A percentile compares a stretch with the other conserved stretches of the same genome.
These are phyloP conservation scores for Bipolaris victoriae DNA, from an alignment of 2,329 filamentous ascomycete species.

Conservation along the genomic window DNA sequence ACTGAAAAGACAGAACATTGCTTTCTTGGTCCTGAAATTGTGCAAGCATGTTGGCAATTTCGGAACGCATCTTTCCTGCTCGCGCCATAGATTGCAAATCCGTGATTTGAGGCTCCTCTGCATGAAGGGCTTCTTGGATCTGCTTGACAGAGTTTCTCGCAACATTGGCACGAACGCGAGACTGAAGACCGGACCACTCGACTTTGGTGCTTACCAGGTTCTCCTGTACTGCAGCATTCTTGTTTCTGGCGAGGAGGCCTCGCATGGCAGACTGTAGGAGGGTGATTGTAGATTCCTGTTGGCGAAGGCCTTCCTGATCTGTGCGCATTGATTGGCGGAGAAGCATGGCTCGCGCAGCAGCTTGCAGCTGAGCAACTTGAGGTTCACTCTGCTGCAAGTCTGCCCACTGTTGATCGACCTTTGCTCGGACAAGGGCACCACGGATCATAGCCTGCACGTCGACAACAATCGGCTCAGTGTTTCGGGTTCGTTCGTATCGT, in stretches of 20 bases:
- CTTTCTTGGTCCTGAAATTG: constrained; percentile 54
- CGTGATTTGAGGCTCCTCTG: constrained; percentile 38
- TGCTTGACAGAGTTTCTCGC: constrained; percentile 39
- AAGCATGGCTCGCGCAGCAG: constrained; percentile 51
- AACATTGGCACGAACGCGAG: constrained; percentile 51
- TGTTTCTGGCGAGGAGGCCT: constrained; percentile 53
- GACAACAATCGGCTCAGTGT: constrained; percentile 65
- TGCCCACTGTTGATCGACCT: constrained; percentile 52
- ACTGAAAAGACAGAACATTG: constrained; percentile 58
- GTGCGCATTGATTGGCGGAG: constrained; percentile 46
- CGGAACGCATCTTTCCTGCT: constrained; percentile 42
- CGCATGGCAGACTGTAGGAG: constrained; percentile 70
- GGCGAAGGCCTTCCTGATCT: constrained; percentile 45
- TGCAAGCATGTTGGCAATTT: constrained; percentile 40
- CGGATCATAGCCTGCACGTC: constrained; percentile 63
- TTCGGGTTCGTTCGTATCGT: constrained; percentile 67
- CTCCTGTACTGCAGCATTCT: constrained; percentile 49
- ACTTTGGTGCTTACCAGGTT: constrained; percentile 51
- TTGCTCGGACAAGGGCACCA: constrained; percentile 69
- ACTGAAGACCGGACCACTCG: constrained; percentile 55
- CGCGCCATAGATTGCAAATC: constrained; percentile 52
- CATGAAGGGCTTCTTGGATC: constrained; percentile 41
- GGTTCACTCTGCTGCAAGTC: constrained; percentile 57
- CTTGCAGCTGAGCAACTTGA: constrained; percentile 51
- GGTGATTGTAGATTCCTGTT: constrained; percentile 51